phyloP scores from a whole-genome alignment of 2,329 filamentous ascomycete species.

The Metarhizium humberi region DNA sequence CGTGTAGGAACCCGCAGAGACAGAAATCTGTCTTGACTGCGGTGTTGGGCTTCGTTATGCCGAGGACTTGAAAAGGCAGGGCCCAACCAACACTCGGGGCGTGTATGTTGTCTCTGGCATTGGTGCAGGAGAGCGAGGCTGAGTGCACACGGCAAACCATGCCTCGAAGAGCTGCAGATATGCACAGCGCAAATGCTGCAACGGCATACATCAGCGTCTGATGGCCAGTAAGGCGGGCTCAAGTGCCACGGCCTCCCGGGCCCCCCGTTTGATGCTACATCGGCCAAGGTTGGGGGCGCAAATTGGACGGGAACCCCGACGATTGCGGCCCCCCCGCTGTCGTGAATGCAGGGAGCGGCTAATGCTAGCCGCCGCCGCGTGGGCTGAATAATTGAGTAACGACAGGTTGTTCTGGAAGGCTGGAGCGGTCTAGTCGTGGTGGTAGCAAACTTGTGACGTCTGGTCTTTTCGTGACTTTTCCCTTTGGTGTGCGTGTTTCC shows the following conservation, averaged over 20 bases:
- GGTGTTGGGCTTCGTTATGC: neutral
- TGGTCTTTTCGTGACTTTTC: neutral
- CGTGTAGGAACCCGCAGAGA: neutral
- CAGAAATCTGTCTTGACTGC: neutral
- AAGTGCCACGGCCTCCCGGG: too few relatives aligned
- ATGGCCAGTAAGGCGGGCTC: too few relatives aligned
- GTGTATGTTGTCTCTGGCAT: neutral
- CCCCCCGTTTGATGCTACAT: too few relatives aligned
- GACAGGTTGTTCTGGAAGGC: neutral
- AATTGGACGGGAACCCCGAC: too few relatives aligned
- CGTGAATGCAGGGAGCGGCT: neutral
- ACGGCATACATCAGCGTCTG: too few relatives aligned
- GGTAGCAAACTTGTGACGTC: neutral
- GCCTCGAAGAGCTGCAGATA: too few relatives aligned
- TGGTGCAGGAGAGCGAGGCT: neutral
- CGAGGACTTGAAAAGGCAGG: neutral
- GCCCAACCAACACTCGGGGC: neutral
- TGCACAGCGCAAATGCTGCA: too few relatives aligned
- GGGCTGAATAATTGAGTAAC: neutral
- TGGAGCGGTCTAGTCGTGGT: neutral
- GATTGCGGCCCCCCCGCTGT: too few relatives aligned
- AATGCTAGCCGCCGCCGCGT: neutral
- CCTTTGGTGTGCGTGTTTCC: neutral
- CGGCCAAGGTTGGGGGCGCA: too few relatives aligned
- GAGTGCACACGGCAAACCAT: too few relatives aligned